Evolutionary conservation across 2,329 filamentous ascomycete species (phyloP).

Genomic region (Parafenestella ontariensis): DNA sequence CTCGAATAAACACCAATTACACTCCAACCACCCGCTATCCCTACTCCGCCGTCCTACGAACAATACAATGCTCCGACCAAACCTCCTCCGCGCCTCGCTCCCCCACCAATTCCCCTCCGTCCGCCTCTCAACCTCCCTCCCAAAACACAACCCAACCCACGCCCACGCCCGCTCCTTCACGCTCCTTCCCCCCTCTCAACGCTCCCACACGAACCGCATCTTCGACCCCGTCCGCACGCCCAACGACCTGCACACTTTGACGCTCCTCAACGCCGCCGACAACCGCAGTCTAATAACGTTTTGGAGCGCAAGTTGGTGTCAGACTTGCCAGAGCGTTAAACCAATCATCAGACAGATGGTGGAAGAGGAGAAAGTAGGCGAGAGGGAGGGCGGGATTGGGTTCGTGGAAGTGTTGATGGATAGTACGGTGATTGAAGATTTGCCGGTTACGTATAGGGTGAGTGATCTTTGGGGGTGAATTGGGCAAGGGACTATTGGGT

Average conservation of each 20-base stretch:
- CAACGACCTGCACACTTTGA: constrained; percentile 57
- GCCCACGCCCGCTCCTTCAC: constrained; percentile 16
- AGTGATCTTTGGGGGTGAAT: background rate
- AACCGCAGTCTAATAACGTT: constrained; percentile 57
- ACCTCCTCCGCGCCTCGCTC: too few species aligned
- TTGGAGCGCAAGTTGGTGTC: constrained; percentile 59
- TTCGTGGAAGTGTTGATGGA: constrained; percentile 60
- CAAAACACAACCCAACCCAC: background rate
- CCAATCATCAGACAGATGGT: constrained; percentile 54
- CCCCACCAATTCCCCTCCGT: too few species aligned
- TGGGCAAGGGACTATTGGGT: too few species aligned
- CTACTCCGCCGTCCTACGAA: too few species aligned
- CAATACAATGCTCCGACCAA: too few species aligned
- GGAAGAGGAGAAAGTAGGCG: constrained; percentile 53
- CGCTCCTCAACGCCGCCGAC: constrained; percentile 55
- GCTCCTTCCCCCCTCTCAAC: constrained; percentile 19
- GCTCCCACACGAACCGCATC: constrained; percentile 38
- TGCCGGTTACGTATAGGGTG: constrained; percentile 52
- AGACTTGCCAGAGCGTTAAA: constrained; percentile 52
- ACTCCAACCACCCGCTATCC: too few species aligned
- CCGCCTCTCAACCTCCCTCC: too few species aligned
- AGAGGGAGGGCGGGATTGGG: constrained; percentile 54
- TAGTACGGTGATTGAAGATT: constrained; percentile 51
- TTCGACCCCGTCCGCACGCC: constrained; percentile 54
- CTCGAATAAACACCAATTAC: too few species aligned